Evolutionary conservation across 169 alveolate genomes (phyloP), one percentile per base, ranked within the genome.

Genomic region (Plasmodium knowlesi): DNA sequence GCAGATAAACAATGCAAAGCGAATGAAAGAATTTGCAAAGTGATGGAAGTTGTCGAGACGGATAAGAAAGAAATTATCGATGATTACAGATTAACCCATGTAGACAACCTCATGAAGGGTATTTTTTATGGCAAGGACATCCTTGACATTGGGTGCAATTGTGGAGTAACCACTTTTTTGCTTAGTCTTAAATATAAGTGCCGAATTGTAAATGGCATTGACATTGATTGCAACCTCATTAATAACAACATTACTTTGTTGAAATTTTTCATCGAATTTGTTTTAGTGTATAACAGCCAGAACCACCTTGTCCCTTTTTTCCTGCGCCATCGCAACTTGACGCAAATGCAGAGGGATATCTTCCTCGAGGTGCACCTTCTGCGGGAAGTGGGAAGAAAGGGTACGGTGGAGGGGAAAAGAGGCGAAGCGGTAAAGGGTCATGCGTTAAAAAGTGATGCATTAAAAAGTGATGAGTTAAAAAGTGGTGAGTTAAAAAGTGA

Each of bases 121-220:
- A 88, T 88, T 25, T 88, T 88, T 61, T 39, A 88, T 19, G 74
- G 54, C 2, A 88, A 88, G 50, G 50, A 34, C 22, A 88, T 88
- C 9, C 71, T 88, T 67, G 94, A 88, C 72, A 76, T 88, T 54
- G 94, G 94, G 5, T 88, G 94, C 34, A 88, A 88, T 79, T 54
- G 82, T 61, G 94, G 94, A 0, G 19, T 88, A 34, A 67, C 82
- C 43, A 76, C 89, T 6, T 88, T 88, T 78, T 61, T 88, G 22
- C 46, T 88, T 41, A 76, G 94, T 79, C 72, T 88, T 41, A 88
- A 76, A 32, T 88, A 78, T 61, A 61, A 79, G 67, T 88, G 94
- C 46, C 67, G 70, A 28, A 46, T 37, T 19, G 94, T 88, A 19
- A 88, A 88, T 88, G 94, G 61, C 71, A 88, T 88, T 57, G 94